Percentiles rank a stretch among this genome's conserved stretches.
Conservation (phyloP, 1,139 yeast species). For the Geotrichum candidum region DNA sequence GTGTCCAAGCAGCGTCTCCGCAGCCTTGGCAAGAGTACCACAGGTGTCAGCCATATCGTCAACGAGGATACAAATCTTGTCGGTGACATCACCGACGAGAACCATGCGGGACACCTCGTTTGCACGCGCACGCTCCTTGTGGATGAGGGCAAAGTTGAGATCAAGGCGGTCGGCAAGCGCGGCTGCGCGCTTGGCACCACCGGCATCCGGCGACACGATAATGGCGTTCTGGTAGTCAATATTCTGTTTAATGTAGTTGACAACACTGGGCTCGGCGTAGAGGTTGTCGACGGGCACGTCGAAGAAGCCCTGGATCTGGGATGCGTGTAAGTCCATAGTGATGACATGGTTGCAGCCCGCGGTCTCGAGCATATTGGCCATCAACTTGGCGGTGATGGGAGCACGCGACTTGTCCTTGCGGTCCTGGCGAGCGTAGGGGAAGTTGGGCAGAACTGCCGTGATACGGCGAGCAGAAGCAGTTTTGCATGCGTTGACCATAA, state of each 20-base stretch:
- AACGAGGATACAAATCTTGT: constrained; percentile 80
- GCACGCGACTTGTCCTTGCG: constrained; percentile 94
- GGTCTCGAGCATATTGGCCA: constrained; percentile 91
- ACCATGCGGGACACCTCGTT: constrained; percentile 95
- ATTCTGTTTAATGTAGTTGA: constrained; percentile 75
- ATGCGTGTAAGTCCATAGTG: constrained; percentile 95
- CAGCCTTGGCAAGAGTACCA: constrained; percentile 94
- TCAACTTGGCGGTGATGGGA: constrained; percentile 92
- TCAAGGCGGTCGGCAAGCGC: constrained; percentile 89
- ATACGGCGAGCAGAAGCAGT: constrained; percentile 93
- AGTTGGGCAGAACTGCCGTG: constrained; percentile 91
- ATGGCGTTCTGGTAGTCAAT: constrained; percentile 64
- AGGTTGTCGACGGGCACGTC: constrained; percentile 93
- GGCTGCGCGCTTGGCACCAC: constrained; percentile 94
- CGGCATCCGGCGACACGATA: constrained; percentile 95
- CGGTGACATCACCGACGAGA: constrained; percentile 88
- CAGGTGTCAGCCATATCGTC: constrained; percentile 99
- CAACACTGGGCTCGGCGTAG: constrained; percentile 92
- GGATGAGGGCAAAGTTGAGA: constrained; percentile 90
- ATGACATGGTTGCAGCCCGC: constrained; percentile 97
- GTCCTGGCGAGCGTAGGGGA: constrained; percentile 97
- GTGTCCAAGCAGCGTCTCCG: constrained; percentile 76
- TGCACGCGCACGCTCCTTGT: constrained; percentile 92
- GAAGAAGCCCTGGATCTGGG: constrained; percentile 96
- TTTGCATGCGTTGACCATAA: constrained; percentile 92